Base-by-base conservation (phyloP, 495 filamentous ascomycete species). In the Penicillium subrubescens region DNA sequence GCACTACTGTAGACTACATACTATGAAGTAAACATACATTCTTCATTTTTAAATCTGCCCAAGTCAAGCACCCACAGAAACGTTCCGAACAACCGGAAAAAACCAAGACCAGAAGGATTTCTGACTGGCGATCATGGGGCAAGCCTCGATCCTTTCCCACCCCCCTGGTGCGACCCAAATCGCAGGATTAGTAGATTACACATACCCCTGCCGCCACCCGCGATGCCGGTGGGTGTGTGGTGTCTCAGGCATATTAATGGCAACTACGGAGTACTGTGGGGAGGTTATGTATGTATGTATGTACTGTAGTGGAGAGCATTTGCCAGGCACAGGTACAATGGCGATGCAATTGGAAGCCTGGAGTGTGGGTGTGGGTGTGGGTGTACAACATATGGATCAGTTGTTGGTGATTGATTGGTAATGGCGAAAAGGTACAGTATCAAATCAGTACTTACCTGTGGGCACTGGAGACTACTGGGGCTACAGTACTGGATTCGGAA, bases 231-330 rank as follows among this genome's bases (percentile, higher is more conserved):
- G 21, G 44, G 12, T 48, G 50, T 57, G n/a, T 35, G 19, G 27
- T 68, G 66, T 68, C 60, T 69, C 67, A 65, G 57, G 34, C 31
- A 69, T 46, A 65, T 65, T 60, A 62, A 64, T 51, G n/a, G 37
- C 23, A 31, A 2, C n/a, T n/a, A n/a, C n/a, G n/a, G n/a, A 14
- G 35, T 23, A 44, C n/a, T 57, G 34, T 53, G 48, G 59, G 27
- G 59, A 19, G 59, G 48, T 33, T 33, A 3, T 33, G 31, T 33
- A 33, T 27, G 25, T 27, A 33, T 33, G 31, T 33, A 33, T 8
- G 5, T 33, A 33, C 31, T 27, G 37, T 21, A 12, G 53, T 56
- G 53, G 53, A 8, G 53, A 56, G 51, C 27, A n/a, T 19, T 33
- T 27, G 27, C 15, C 56, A 44, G 35, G 39, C 56, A 29, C 56